Percentiles rank a stretch among this genome's conserved stretches.
Evolutionary conservation across 768 basidiomycete species (phyloP).

Genomic region (Chalciporus pseudorubinellus): DNA sequence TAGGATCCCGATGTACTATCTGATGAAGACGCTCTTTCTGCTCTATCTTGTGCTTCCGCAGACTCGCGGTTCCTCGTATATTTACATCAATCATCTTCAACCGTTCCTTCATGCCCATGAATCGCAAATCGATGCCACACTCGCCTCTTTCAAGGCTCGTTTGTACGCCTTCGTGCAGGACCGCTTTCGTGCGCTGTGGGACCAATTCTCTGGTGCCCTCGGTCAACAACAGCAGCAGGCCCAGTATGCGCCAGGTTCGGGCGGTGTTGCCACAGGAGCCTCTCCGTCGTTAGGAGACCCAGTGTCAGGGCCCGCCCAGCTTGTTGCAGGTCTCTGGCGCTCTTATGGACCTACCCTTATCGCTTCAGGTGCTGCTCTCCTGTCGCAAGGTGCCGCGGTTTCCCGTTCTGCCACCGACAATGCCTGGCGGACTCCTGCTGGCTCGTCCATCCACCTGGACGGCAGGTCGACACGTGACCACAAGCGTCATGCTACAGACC

Average conservation of each 20-base stretch:
- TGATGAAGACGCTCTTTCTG: slow-evolving; percentile 78
- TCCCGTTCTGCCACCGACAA: slow-evolving; percentile 31
- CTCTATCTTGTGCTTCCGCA: slow-evolving; percentile 90
- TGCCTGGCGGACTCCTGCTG: slow-evolving; percentile 28
- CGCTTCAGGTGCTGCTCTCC: slow-evolving; percentile 61
- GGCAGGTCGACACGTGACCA: slow-evolving; percentile 41
- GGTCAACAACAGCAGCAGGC: slow-evolving; percentile 43
- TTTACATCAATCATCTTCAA: slow-evolving; percentile 76
- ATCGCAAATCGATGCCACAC: slow-evolving; percentile 75
- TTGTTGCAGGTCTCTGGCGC: slow-evolving; percentile 69
- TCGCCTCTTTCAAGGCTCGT: slow-evolving; percentile 60
- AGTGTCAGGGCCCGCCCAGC: slow-evolving; percentile 60
- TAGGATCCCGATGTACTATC: slow-evolving; percentile 89
- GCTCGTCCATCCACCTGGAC: slow-evolving; percentile 30
- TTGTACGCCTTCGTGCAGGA: slow-evolving; percentile 66
- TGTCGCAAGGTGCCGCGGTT: slow-evolving; percentile 50
- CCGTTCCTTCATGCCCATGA: slow-evolving; percentile 86
- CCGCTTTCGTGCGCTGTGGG: slow-evolving; percentile 64
- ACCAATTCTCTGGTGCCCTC: slow-evolving; percentile 49
- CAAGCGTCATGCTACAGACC: slow-evolving; percentile 47
- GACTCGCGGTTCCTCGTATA: slow-evolving; percentile 80
- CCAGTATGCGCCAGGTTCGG: slow-evolving; percentile 17
- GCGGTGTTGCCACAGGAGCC: slow-evolving; percentile 28
- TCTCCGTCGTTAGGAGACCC: slow-evolving; percentile 52
- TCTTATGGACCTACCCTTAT: slow-evolving; percentile 73